A percentile compares a stretch with the other conserved stretches of the same genome.
Conservation (phyloP, 2,329 filamentous ascomycete species). For the Drechslerella dactyloides region DNA sequence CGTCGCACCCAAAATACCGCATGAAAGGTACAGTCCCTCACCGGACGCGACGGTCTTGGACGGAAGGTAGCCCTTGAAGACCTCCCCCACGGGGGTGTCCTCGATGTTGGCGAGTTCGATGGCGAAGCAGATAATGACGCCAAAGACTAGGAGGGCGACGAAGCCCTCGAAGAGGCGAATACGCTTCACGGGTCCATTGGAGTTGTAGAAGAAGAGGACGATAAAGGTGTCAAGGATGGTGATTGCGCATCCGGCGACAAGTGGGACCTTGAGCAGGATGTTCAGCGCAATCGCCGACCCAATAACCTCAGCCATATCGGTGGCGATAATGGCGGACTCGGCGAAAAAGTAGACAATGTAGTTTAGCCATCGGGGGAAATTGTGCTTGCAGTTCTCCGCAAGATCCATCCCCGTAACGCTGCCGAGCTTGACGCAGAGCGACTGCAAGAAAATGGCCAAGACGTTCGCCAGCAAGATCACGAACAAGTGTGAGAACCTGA, state of each 20-base stretch:
- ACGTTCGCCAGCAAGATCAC: conserved; percentile 72
- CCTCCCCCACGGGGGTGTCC: conserved; percentile 64
- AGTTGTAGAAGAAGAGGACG: conserved; percentile 71
- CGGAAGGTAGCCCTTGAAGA: conserved; percentile 71
- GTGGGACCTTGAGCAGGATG: conserved; percentile 68
- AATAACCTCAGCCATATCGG: conserved; percentile 70
- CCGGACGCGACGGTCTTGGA: conserved; percentile 67
- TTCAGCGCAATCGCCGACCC: conserved; percentile 74
- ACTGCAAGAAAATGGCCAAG: conserved; percentile 74
- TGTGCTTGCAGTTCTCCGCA: conserved; percentile 64
- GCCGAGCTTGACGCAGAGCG: conserved; percentile 68
- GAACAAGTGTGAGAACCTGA: conserved; percentile 71
- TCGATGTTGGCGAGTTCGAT: conserved; percentile 71
- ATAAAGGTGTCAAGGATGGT: conserved; percentile 73
- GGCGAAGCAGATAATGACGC: conserved; percentile 73
- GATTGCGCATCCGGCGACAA: conserved; percentile 72
- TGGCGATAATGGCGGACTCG: conserved; percentile 66
- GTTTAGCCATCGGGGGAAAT: conserved; percentile 65
- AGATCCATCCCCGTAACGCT: conserved; percentile 65
- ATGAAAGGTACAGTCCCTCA: conserved; percentile 71
- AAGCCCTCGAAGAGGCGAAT: conserved; percentile 70
- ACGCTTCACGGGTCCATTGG: conserved; percentile 66
- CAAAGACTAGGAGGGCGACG: conserved; percentile 69
- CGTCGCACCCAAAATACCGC: conserved; percentile 77
- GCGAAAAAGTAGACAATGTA: conserved; percentile 64